phyloP scores from a whole-genome alignment of 768 basidiomycete species.

The Mrakia blollopis region DNA sequence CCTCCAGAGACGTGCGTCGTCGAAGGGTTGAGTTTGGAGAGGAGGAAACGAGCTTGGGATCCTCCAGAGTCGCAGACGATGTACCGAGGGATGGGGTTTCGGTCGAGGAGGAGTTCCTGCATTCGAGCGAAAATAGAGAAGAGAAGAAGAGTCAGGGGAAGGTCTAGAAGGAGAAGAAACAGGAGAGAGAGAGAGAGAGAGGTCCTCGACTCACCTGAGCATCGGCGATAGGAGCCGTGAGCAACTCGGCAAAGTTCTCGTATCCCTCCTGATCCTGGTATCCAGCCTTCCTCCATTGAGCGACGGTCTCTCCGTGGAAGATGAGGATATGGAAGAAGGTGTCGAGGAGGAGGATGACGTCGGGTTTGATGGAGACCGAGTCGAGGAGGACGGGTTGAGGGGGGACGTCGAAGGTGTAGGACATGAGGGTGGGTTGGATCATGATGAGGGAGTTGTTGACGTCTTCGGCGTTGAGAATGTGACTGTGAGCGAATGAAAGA shows the following conservation, averaged over 20 bases:
- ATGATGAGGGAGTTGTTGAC: constrained; percentile 99
- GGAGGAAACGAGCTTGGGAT: constrained; percentile 93
- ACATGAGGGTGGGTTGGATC: constrained; percentile 99
- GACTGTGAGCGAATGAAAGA: constrained; percentile 50
- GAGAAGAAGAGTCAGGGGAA: constrained; percentile 4
- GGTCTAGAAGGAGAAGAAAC: neutral
- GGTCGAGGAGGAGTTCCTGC: constrained; percentile 87
- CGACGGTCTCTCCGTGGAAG: constrained; percentile 96
- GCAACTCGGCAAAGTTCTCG: constrained; percentile 93
- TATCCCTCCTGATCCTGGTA: constrained; percentile 99
- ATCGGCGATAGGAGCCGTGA: constrained; percentile 78
- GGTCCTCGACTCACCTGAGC: constrained; percentile 62
- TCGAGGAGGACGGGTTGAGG: constrained; percentile 94
- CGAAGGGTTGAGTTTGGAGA: constrained; percentile 93
- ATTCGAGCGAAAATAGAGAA: neutral
- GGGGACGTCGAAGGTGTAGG: constrained; percentile 80
- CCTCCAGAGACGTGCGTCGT: constrained; percentile 86
- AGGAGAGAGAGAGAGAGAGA: neutral
- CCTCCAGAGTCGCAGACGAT: constrained; percentile 97
- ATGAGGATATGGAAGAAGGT: constrained; percentile 99
- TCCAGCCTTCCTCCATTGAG: constrained; percentile 95
- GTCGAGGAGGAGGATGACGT: constrained; percentile 91
- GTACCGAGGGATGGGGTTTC: constrained; percentile 95
- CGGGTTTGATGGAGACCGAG: constrained; percentile 94
- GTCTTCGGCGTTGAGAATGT: constrained; percentile 92